These are phyloP conservation scores for Ophiosphaerella narmari DNA, from an alignment of 2,329 filamentous ascomycete genomes.

Conservation along the genomic window DNA sequence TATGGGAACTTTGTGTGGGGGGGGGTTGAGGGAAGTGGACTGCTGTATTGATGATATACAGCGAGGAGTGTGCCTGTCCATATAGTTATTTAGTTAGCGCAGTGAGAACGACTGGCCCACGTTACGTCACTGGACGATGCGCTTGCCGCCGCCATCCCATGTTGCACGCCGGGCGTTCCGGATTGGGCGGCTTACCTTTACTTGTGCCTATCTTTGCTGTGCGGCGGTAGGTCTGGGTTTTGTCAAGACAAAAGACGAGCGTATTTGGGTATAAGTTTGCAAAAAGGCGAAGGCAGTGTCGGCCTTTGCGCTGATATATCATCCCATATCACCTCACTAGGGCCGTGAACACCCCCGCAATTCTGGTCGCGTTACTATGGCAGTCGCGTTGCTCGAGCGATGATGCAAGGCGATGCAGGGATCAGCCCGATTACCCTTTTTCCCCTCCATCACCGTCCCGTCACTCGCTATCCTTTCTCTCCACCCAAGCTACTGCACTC, in stretches of 20 bases:
- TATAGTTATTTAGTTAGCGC: conserved; percentile 22
- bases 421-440: conserved; percentile 2
- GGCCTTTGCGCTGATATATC: neutral
- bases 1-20: too few relatives aligned
- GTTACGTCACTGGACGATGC: conserved; percentile 22
- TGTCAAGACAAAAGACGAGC: neutral
- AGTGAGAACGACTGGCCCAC: neutral
- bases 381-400: conserved; percentile 19
- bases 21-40: too few relatives aligned
- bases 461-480: neutral
- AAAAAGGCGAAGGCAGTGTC: neutral
- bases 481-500: neutral
- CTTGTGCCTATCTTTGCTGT: conserved; percentile 13
- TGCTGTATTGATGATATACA: neutral
- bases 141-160: conserved; percentile 1
- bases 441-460: conserved; percentile 8
- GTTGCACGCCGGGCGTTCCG: conserved; percentile 7
- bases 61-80: conserved; percentile 1
- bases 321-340: neutral
- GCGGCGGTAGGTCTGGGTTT: neutral
- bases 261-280: neutral
- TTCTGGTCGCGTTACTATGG: conserved; percentile 14
- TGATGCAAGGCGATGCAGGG: conserved; percentile 16
- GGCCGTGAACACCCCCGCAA: conserved; percentile 3
- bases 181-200: conserved; percentile 17